A percentile compares a stretch with the other conserved stretches of the same genome.
phyloP scores from a whole-genome alignment of 352 stramenopile species.

The Globisporangium okanoganense region DNA sequence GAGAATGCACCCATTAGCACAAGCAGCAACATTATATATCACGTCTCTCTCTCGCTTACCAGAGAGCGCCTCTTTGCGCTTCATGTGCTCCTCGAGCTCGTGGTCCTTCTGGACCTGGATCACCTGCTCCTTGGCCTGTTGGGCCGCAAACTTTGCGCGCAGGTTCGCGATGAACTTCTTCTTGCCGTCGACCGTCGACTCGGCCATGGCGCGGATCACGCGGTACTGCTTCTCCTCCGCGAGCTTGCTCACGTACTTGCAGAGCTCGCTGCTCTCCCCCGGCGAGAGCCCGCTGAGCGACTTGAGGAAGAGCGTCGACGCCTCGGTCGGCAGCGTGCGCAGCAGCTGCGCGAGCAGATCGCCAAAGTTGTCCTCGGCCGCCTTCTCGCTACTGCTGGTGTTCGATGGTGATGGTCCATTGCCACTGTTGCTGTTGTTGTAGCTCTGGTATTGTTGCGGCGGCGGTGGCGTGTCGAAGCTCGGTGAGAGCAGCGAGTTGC shows the following conservation, averaged over 20 bases:
- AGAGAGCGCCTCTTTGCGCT: constrained; percentile 67
- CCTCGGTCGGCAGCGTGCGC: constrained; percentile 63
- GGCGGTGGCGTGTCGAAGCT: background rate
- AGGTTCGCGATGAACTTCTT: constrained; percentile 72
- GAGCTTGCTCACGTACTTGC: constrained; percentile 66
- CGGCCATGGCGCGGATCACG: constrained; percentile 81
- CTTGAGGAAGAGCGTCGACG: constrained; percentile 68
- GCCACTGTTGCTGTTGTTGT: background rate
- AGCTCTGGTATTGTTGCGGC: background rate
- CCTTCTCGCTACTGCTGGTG: background rate
- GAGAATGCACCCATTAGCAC: too few relatives aligned
- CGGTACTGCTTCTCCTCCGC: constrained; percentile 84
- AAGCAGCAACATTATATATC: too few relatives aligned
- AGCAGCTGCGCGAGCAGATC: constrained; percentile 76
- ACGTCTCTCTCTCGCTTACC: too few relatives aligned
- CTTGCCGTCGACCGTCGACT: constrained; percentile 74
- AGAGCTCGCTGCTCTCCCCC: constrained; percentile 70
- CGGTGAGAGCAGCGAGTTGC: constrained; percentile 15
- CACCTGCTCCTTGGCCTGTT: constrained; percentile 51
- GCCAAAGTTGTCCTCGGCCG: constrained; percentile 36
- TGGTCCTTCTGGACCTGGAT: constrained; percentile 50
- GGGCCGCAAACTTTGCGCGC: constrained; percentile 64
- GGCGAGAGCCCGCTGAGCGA: constrained; percentile 72
- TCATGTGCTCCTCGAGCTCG: constrained; percentile 62
- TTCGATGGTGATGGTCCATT: background rate